Conservation (phyloP, 129 eudicot genomes). For the Lonicera japonica region DNA sequence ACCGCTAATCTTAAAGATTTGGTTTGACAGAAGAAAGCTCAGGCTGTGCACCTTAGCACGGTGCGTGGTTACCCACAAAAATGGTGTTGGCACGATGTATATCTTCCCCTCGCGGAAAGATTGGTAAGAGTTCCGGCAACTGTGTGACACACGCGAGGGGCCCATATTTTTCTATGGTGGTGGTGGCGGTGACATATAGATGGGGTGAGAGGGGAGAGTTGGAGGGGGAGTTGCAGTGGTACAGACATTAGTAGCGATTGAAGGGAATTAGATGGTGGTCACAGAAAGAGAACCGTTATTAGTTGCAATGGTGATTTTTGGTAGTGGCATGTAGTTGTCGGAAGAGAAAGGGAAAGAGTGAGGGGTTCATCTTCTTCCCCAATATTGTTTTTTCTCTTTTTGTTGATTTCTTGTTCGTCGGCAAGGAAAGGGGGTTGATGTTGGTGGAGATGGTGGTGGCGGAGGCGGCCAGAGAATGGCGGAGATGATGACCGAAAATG, state of each 20-base stretch:
- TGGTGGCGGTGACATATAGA: neutral
- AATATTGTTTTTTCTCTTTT: conserved; percentile 10
- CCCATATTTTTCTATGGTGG: too few species aligned
- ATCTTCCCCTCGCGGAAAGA: conserved; percentile 9
- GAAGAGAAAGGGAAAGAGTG: conserved; percentile 1
- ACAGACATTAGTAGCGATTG: too few species aligned
- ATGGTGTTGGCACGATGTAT: conserved; percentile 24
- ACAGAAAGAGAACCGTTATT: neutral
- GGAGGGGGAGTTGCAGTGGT: neutral
- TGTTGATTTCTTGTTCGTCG: conserved; percentile 8
- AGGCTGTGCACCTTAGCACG: conserved; percentile 44
- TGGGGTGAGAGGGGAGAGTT: conserved; percentile 7
- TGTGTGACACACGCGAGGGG: neutral
- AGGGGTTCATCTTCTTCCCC: conserved; percentile 6
- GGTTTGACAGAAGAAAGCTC: conserved; percentile 7
- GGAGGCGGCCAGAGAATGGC: too few species aligned
- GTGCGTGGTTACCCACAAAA: conserved; percentile 39
- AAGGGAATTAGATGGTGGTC: neutral
- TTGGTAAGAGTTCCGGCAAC: conserved; percentile 17
- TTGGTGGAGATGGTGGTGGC: too few species aligned
- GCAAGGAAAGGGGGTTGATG: too few species aligned
- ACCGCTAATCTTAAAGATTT: conserved; percentile 31
- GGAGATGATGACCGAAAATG: too few species aligned
- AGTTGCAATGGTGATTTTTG: conserved; percentile 12
- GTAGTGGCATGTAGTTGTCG: neutral